Base-by-base conservation (phyloP, 768 basidiomycete species). In the Roridomyces roridus region DNA sequence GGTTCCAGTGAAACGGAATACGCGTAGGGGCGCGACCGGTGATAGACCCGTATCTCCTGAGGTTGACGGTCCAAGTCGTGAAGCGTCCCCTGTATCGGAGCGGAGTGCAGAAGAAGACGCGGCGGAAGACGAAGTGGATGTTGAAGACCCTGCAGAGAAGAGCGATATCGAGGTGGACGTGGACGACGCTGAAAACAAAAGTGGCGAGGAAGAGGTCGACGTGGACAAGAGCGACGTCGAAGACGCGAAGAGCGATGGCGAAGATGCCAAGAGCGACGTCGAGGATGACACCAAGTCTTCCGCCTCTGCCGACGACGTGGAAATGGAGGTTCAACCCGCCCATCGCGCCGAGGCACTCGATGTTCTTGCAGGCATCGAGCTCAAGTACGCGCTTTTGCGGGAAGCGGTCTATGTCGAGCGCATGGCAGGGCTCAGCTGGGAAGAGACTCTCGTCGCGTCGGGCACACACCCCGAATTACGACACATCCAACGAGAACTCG, bases 321-420 rank as follows among this genome's bases (percentile, higher is more conserved):
- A 89, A 51, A 77, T 80, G 11, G 93, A 94, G 58, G 73, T 92
- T 50, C 90, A 92, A 57, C 89, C 89, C 41, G 89, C 88, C 1
- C 90, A 92, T 69, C 82, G 92, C 20, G 88, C 87, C 4, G 94
- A 96, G 66, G 94, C 94, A 0, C 81, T 98, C 54, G 94, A 95
- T 55, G 88, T 89, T 0, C 77, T 98, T 7, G 89, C 96, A 4
- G 82, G 80, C 41, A 96, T 99, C 64, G 96, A 99, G 68, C 85
- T 98, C 73, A 93, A 92, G 67, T 97, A 95, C 71, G 95, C 96
- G 0, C 74, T 90, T 28, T 72, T 98, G 52, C 76, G 96, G 43
- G 95, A 98, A 69, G 80, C 86, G 46, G 79, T 98, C 15, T 98
- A 96, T 70, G 80, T 98, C 18, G 96, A 98, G 74, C 91, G 95